These are phyloP conservation scores for Apiotrichum laibachii DNA, from an alignment of 1,284 basidiomycete species.

Conservation along the genomic window DNA sequence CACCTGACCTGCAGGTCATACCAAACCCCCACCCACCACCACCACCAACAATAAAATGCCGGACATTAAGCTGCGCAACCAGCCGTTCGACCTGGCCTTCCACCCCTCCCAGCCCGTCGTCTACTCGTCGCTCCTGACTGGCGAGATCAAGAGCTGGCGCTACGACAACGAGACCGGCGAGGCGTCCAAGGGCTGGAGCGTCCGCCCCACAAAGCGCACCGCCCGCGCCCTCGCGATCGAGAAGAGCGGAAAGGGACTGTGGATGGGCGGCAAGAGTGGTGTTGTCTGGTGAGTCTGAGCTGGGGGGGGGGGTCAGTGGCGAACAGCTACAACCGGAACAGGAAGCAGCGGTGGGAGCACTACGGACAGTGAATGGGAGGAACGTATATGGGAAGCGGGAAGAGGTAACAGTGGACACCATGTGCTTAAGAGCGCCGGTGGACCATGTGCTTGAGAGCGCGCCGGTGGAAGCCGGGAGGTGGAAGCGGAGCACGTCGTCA, in stretches of 20 bases:
- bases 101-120: slow-evolving; percentile 69
- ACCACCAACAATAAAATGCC: slow-evolving; percentile 32
- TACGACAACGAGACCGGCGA: slow-evolving; percentile 62
- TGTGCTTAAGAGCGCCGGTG: neutral
- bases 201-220: slow-evolving; percentile 57
- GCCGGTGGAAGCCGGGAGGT: too few relatives aligned
- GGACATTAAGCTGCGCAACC: slow-evolving; percentile 49
- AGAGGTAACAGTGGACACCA: neutral
- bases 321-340: too few relatives aligned
- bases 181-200: slow-evolving; percentile 37
- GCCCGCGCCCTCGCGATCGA: slow-evolving; percentile 68
- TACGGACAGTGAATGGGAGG: too few relatives aligned
- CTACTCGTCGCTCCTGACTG: slow-evolving; percentile 75
- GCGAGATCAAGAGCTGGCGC: slow-evolving; percentile 72
- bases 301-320: neutral
- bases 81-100: slow-evolving; percentile 86
- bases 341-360: neutral
- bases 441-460: neutral
- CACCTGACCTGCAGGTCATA: too few relatives aligned
- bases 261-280: slow-evolving; percentile 79
- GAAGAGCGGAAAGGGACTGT: slow-evolving; percentile 65
- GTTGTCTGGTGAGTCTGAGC: slow-evolving; percentile 64
- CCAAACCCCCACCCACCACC: neutral
- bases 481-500: too few relatives aligned
- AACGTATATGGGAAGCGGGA: neutral